These are phyloP conservation scores for Populus hybrid DNA, from an alignment of 441 rosid genomes.

Conservation along the genomic window DNA sequence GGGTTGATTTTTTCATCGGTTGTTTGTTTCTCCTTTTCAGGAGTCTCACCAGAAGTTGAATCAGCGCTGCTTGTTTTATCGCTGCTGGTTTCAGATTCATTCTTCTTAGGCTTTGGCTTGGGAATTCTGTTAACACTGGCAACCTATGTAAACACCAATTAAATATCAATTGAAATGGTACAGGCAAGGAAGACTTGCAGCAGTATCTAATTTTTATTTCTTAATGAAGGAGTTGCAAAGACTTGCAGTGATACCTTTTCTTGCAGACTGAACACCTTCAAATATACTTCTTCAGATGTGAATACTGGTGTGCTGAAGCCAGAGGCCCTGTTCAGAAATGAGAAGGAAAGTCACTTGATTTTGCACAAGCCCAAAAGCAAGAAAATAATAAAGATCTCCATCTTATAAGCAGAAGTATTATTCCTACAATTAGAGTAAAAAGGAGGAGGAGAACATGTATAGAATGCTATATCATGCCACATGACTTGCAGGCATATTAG, in stretches of 20 bases:
- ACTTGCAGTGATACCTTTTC: slow-evolving; percentile 59
- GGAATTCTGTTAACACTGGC: slow-evolving; percentile 62
- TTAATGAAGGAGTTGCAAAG: not conserved
- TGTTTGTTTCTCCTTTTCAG: slow-evolving; percentile 32
- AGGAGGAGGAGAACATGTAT: not conserved
- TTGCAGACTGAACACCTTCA: slow-evolving; percentile 59
- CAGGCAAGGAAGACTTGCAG: not conserved
- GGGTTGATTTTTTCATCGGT: slow-evolving; percentile 27
- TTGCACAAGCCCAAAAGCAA: not conserved
- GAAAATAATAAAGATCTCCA: not conserved
- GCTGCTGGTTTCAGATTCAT: slow-evolving; percentile 40
- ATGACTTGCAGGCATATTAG: not conserved
- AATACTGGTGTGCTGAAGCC: slow-evolving; percentile 58
- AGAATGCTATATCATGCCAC: not conserved
- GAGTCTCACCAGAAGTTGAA: slow-evolving; percentile 35
- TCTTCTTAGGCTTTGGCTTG: slow-evolving; percentile 81
- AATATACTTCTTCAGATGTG: slow-evolving; percentile 78
- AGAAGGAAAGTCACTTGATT: not conserved
- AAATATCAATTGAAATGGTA: not conserved
- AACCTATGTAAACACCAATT: slow-evolving; percentile 37
- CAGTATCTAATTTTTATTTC: not conserved
- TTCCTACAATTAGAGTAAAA: not conserved
- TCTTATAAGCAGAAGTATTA: not conserved
- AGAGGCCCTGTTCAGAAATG: slow-evolving; percentile 42
- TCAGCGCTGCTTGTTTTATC: slow-evolving; percentile 27